Percentiles rank a stretch among this genome's conserved stretches.
Conservation (phyloP, 2,329 filamentous ascomycete genomes). For the Pseudogymnoascus sp. region DNA sequence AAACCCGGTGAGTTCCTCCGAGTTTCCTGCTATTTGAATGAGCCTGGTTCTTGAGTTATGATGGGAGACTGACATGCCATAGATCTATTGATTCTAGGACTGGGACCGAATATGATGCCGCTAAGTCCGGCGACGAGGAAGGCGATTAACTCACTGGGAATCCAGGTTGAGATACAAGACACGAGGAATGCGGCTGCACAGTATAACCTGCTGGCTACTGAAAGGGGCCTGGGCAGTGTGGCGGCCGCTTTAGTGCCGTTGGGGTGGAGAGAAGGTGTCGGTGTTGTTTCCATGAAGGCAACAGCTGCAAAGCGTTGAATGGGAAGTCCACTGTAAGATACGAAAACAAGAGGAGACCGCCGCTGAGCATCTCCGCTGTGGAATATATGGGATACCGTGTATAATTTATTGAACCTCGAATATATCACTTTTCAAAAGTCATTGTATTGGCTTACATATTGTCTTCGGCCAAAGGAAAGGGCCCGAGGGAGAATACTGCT, state of each 20-base stretch:
- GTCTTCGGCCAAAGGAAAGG: neutral
- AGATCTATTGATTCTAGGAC: slow-evolving; percentile 86
- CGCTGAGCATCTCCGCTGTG: neutral
- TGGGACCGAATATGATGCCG: slow-evolving; percentile 67
- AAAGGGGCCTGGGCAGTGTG: slow-evolving; percentile 76
- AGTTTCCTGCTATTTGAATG: neutral
- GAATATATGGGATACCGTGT: neutral
- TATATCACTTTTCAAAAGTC: neutral
- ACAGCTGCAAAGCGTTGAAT: neutral
- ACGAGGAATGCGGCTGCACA: slow-evolving; percentile 90
- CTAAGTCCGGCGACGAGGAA: slow-evolving; percentile 66
- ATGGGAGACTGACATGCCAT: neutral
- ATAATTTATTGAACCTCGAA: neutral
- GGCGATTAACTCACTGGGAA: slow-evolving; percentile 67
- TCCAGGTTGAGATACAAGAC: slow-evolving; percentile 81
- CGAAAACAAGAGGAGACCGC: neutral
- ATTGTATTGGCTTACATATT: neutral
- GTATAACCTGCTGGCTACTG: slow-evolving; percentile 92
- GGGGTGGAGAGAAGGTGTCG: slow-evolving; percentile 61
- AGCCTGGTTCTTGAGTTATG: neutral
- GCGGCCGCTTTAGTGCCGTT: slow-evolving; percentile 82
- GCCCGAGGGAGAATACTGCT: neutral
- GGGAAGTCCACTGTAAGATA: neutral
- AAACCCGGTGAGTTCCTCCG: slow-evolving; percentile 61
- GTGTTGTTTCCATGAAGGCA: neutral